Base-by-base conservation (phyloP, 2,329 filamentous ascomycete species). In the Ceratocystis papillata region DNA sequence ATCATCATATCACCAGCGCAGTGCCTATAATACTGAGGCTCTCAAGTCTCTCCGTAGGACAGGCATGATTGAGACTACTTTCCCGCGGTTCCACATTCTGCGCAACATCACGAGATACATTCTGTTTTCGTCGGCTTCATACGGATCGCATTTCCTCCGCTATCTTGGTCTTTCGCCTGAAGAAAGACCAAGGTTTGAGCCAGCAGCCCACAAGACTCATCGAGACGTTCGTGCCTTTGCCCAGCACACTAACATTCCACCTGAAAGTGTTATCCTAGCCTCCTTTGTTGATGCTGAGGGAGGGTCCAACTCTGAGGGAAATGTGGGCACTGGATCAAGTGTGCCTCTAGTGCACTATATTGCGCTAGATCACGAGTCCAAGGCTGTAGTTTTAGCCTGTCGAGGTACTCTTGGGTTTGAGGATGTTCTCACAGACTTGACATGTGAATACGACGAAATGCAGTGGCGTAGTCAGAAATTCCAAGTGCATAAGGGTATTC, bases 291-390 rank as follows among this genome's bases (percentile, higher is more conserved):
- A 90, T 70, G 80, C 84, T 1, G 81, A 86, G 65, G 87, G 87
- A 37, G 86, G 86, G 2, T 82, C 84, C 1, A 86, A 88, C 70
- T 79, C 83, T 0, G 80, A 81, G 2, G 86, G 87, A 0, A 80
- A 84, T 25, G 87, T 83, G 1, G 82, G 83, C 45, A 85, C 83
- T 0, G 86, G 86, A 0, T 65, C 63, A 5, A 45, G 63, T 46
- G 81, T 88, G 66, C 87, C 87, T 1, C 78, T 90, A 20, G 86
- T 89, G 1, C 87, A 90, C 73, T 90, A 88, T 70, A 82, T 90
- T 45, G 85, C 85, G 1, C 76, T 90, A 0, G 87, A 90, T 70
- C 85, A 88, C 71, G 83, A 86, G 63, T 86, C 86, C 1, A 86
- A 85, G 70, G 86, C 87, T 0, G 83, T 90, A 0, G 86, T 90